These are phyloP conservation scores for Trypanosoma lewisi DNA, from an alignment of 208 protist species.

Conservation along the genomic window DNA sequence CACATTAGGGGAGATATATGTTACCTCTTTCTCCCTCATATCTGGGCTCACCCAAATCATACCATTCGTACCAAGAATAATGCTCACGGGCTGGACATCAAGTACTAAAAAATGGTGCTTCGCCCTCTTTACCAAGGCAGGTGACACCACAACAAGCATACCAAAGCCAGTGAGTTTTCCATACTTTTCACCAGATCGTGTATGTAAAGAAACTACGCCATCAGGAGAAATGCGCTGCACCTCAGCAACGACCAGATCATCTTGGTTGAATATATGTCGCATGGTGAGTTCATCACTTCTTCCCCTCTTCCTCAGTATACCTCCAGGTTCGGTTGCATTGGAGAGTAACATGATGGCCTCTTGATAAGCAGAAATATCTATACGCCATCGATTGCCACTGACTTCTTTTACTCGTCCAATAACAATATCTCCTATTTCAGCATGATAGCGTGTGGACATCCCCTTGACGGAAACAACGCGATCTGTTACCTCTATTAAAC, in stretches of 20 bases:
- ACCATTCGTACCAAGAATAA: conserved; percentile 88
- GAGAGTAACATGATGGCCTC: conserved; percentile 94
- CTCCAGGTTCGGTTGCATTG: conserved; percentile 97
- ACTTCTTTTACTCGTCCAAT: conserved; percentile 94
- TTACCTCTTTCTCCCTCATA: neutral
- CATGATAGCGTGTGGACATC: conserved; percentile 76
- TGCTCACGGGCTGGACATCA: conserved; percentile 18
- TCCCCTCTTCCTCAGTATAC: conserved; percentile 92
- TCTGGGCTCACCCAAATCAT: conserved; percentile 94
- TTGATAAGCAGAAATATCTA: conserved; percentile 93
- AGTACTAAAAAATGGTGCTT: conserved; percentile 82
- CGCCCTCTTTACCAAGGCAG: conserved; percentile 69
- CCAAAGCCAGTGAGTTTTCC: conserved; percentile 60
- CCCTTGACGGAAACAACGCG: conserved; percentile 86
- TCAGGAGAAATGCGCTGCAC: conserved; percentile 93
- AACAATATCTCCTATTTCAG: conserved; percentile 97
- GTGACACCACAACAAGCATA: conserved; percentile 57
- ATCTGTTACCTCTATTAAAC: conserved; percentile 78
- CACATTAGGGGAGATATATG: neutral
- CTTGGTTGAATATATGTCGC: conserved; percentile 94
- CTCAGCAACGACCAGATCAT: conserved; percentile 94
- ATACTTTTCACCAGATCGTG: conserved; percentile 83
- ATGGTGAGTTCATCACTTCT: conserved; percentile 94
- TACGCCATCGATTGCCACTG: conserved; percentile 91
- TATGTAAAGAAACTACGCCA: conserved; percentile 94